Percentiles rank a stretch among this genome's conserved stretches.
Conservation (phyloP, 2,329 filamentous ascomycete genomes). For the Fusarium sp. region DNA sequence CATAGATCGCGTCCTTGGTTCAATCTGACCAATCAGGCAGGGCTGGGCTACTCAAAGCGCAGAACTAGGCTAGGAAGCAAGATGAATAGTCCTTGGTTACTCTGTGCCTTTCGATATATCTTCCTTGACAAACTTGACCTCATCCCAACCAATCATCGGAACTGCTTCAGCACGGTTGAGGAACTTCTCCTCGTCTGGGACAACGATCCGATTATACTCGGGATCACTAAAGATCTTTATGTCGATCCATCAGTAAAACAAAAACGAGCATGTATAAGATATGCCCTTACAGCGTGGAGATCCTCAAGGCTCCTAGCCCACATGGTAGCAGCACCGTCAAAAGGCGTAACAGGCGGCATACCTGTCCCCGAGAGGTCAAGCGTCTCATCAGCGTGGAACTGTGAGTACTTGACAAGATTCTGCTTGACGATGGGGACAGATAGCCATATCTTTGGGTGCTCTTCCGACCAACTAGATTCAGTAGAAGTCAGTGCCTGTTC, state of each 20-base stretch:
- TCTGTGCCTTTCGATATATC: fast-evolving
- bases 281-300: neutral
- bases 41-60: too few relatives aligned
- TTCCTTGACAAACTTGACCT: neutral
- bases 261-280: fast-evolving
- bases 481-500: neutral
- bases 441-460: neutral
- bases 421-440: neutral
- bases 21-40: too few relatives aligned
- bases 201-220: neutral
- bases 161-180: neutral
- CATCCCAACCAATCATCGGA: neutral
- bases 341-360: neutral
- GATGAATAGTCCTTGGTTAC: neutral
- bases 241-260: fast-evolving
- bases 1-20: too few relatives aligned
- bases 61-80: too few relatives aligned
- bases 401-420: neutral
- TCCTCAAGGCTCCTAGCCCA: neutral
- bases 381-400: neutral
- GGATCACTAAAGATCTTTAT: neutral
- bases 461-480: neutral
- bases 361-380: neutral
- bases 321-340: neutral
- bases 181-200: neutral